phyloP scores from a whole-genome alignment of 768 basidiomycete species.

The Hysterangium stoloniferum region DNA sequence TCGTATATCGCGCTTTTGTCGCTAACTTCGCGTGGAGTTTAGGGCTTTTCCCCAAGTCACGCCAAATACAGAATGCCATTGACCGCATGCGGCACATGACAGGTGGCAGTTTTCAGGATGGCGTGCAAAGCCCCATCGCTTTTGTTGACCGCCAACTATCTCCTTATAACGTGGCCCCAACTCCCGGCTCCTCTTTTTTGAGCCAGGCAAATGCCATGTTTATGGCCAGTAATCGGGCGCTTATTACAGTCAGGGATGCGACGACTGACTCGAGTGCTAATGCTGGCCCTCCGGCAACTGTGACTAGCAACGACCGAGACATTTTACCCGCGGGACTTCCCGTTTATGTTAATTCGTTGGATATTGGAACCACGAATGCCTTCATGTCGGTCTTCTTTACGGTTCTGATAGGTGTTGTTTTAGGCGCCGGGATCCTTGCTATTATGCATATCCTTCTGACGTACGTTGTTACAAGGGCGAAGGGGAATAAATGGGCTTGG shows the following conservation, averaged over 20 bases:
- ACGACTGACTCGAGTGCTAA: slow-evolving; percentile 4
- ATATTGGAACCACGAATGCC: slow-evolving; percentile 78
- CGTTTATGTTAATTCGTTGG: slow-evolving; percentile 68
- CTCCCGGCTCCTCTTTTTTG: slow-evolving; percentile 11
- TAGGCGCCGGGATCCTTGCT: slow-evolving; percentile 43
- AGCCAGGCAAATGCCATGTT: slow-evolving; percentile 8
- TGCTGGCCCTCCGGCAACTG: slow-evolving; percentile 23
- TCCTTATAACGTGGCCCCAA: slow-evolving; percentile 51
- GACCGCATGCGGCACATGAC: slow-evolving; percentile 76
- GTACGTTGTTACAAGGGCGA: slow-evolving; percentile 20
- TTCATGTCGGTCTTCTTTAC: slow-evolving; percentile 86
- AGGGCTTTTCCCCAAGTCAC: slow-evolving; percentile 55
- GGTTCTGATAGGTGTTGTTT: slow-evolving; percentile 58
- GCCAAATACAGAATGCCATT: slow-evolving; percentile 66
- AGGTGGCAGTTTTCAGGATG: slow-evolving; percentile 64
- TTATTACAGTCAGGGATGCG: background rate
- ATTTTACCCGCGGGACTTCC: slow-evolving; percentile 75
- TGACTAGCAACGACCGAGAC: slow-evolving; percentile 55
- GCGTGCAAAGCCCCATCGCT: slow-evolving; percentile 55
- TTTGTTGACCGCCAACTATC: slow-evolving; percentile 77
- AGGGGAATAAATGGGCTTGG: slow-evolving; percentile 19
- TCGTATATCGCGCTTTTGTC: slow-evolving; percentile 70
- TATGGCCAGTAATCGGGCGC: background rate
- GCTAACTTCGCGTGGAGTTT: slow-evolving; percentile 88
- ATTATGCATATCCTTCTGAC: slow-evolving; percentile 42